Base-by-base conservation (phyloP, 306 rosid species). In the Prinsepia uniflora region DNA sequence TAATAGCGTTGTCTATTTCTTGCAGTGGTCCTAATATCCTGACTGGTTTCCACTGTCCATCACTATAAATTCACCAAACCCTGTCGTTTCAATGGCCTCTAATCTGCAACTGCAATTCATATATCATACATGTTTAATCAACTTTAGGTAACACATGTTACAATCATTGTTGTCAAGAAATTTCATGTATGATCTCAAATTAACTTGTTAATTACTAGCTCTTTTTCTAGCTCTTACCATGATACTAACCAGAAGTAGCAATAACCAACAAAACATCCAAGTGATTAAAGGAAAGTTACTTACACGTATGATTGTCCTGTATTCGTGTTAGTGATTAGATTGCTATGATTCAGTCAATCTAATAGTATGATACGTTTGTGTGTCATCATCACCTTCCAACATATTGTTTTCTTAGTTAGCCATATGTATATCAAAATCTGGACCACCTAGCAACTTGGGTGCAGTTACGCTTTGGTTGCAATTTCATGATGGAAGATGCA, bases 11-110 rank as follows among this genome's bases (percentile, higher is more conserved):
- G 81, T 76, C 81, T 67, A 43, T 49, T 68, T 66, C 55, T 65
- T 79, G 74, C 46, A 8, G 74, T 68, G 86, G 83, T 72, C 81
- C 83, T 70, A 58, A 48, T 74, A 54, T 48, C 46, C 8, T 15
- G 40, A 48, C 71, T 63, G 68, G 79, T 62, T 75, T 63, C 73
- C 53, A 19, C 66, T 78, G 36, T 30, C 72, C 63, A 41, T 65
- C 72, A 65, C 65, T 61, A 70, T 53, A 73, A 49, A 69, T 71
- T 58, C 84, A 74, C 78, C 62, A 56, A 66, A 77, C 75, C 19
- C 71, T 60, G 82, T 74, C 74, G 78, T 65, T 53, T 36, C 60
- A 68, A 30, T 57, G 72, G 71, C 39, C 79, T 73, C 71, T 68
- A 65, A 30, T 41, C 40, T 19, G 30, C 72, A 68, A 49, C 48